Evolutionary conservation across 345 rosid genomes (phyloP), one percentile per base, ranked within the genome.

Genomic region (Citrus cavaleriei): DNA sequence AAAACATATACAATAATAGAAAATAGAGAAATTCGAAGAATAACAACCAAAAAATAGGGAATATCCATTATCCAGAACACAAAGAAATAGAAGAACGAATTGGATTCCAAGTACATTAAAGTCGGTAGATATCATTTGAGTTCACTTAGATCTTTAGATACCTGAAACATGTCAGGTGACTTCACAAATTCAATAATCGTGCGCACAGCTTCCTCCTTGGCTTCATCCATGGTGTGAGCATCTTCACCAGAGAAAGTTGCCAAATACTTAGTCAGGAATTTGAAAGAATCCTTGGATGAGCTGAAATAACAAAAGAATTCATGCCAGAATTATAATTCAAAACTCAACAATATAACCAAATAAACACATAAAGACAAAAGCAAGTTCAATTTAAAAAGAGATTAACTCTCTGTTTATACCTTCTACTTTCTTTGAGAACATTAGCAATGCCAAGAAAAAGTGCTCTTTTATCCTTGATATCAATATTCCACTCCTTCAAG

Each of bases 401-500:
- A 46, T 51, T 40, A 42, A 10, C 38, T 21, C 60, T 58, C 49
- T 59, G 16, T 18, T 7, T 27, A 49, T 85, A 95, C 99, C 97
- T 91, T 89, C 89, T 94, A 81, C 77, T 86, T 86, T 97, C 99
- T 82, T 81, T 90, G 57, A 90, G 85, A 24, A 82, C 96, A 80
- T 90, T 91, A 75, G 96, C 88, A 68, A 94, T 77, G 79, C 84
- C 73, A 76, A 94, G 94, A 78, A 88, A 94, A 81, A 97, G 93
- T 82, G 85, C 91, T 80, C 99, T 91, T 85, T 90, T 92, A 81
- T 97, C 98, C 83, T 90, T 84, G 77, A 85, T 80, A 57, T 85
- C 97, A 74, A 97, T 83, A 87, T 85, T 91, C 99, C 98, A 97
- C 81, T 94, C 99, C 85, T 94, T 94, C 90, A 97, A 85, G 86